Evolutionary conservation across 2,329 filamentous ascomycete species (phyloP).

Genomic region (Chalara sp.): DNA sequence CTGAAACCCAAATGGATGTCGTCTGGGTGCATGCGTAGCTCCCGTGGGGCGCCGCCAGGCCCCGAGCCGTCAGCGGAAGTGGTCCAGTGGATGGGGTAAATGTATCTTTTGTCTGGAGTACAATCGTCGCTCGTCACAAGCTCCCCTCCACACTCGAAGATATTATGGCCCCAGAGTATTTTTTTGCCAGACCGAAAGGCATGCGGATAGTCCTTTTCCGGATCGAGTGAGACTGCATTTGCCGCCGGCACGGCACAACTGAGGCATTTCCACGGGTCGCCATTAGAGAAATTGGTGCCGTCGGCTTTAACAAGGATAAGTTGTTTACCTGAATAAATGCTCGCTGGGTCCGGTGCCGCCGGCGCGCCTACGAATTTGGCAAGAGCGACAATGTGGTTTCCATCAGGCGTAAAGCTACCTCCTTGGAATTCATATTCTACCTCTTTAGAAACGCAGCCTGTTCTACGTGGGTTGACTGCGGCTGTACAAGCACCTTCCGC

Average conservation of each 20-base stretch:
- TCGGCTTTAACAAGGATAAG: slow-evolving; percentile 37
- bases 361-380: slow-evolving; percentile 37
- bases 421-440: slow-evolving; percentile 15
- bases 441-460: slow-evolving; percentile 32
- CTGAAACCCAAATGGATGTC: slow-evolving; percentile 37
- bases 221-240: no score
- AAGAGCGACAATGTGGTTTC: slow-evolving; percentile 33
- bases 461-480: slow-evolving; percentile 28
- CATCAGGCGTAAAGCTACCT: slow-evolving; percentile 34
- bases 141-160: no score
- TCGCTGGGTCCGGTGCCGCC: slow-evolving; percentile 30
- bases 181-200: no score
- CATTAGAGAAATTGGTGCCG: slow-evolving; percentile 33
- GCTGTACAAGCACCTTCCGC: slow-evolving; percentile 27
- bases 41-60: no score
- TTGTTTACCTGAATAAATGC: slow-evolving; percentile 35
- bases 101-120: no score
- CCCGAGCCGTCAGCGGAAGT: no score
- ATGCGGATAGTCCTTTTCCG: no score
- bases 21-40: slow-evolving; percentile 40
- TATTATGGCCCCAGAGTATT: no score
- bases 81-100: no score
- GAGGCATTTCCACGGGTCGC: slow-evolving; percentile 41
- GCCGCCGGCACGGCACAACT: slow-evolving; percentile 28
- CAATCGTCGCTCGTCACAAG: no score